Evolutionary conservation across 2,329 filamentous ascomycete genomes (phyloP).

Genomic region (Trichoderma sp.): DNA sequence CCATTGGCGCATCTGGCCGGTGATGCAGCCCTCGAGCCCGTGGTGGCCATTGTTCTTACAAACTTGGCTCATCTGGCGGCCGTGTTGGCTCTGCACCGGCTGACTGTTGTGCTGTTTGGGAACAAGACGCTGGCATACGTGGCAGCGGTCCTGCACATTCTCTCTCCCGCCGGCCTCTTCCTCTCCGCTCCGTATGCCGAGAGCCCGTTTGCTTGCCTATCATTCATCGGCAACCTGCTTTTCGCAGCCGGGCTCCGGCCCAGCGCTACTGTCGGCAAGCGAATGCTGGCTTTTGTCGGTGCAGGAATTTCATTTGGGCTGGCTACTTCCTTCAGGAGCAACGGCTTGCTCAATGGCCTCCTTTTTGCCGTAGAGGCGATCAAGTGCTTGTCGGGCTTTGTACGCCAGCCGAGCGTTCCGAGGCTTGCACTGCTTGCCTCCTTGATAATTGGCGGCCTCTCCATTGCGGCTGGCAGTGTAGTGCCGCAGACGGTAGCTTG

Average conservation of each 20-base stretch:
- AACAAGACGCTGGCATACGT: constrained; percentile 63
- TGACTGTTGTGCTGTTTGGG: constrained; percentile 61
- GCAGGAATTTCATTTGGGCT: constrained; percentile 72
- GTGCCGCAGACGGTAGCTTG: constrained; percentile 78
- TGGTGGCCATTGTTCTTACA: constrained; percentile 67
- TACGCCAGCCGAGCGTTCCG: constrained; percentile 37
- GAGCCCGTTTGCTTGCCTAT: constrained; percentile 74
- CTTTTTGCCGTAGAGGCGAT: constrained; percentile 68
- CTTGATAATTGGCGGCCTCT: constrained; percentile 66
- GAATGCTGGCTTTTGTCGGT: constrained; percentile 58
- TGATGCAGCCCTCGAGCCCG: constrained; percentile 40
- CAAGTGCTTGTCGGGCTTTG: constrained; percentile 39
- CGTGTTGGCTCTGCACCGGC: constrained; percentile 68
- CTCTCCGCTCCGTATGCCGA: constrained; percentile 86
- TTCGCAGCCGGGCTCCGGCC: constrained; percentile 57
- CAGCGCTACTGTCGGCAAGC: constrained; percentile 34
- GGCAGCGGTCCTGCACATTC: constrained; percentile 72
- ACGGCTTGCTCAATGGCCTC: constrained; percentile 81
- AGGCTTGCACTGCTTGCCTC: constrained; percentile 57
- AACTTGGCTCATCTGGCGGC: constrained; percentile 77
- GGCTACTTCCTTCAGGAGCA: constrained; percentile 76
- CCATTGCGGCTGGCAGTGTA: constrained; percentile 67
- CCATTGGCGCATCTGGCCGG: constrained; percentile 32
- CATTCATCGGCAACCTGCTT: constrained; percentile 71
- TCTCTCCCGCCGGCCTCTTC: constrained; percentile 88